Evolutionary conservation across 495 filamentous ascomycete genomes (phyloP), one percentile per base, ranked within the genome.

Genomic region (Penicillium ochrochloron): DNA sequence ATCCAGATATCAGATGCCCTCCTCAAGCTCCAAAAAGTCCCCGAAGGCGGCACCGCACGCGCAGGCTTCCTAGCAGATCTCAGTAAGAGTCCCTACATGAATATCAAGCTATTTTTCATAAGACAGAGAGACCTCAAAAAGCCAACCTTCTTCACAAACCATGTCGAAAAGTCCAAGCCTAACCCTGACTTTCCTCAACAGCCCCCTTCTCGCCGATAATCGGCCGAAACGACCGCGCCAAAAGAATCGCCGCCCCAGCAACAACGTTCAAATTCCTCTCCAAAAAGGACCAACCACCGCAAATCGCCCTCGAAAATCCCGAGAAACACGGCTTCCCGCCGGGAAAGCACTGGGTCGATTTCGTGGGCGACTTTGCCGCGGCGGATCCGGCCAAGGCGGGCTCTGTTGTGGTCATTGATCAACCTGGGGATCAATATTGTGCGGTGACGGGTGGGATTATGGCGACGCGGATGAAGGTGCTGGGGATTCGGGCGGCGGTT

Each of bases 391-490:
- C 83, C 9, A 66, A 80, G 2, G 75, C 79, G 0, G 81, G 78
- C 1, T 85, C 83, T 2, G 80, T 90, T 44, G 82, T 86, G 5
- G 78, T 91, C 2, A 74, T 90, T 37, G 80, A 82, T 31, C 89
- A 91, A 66, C 88, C 89, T 0, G 59, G 70, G 8, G 76, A 77
- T 7, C 88, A 90, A 72, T 78, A 80, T 31, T 88, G 85, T 69
- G 89, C 89, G 11, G 83, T 89, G 12, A 75, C 90, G 0, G 89
- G 89, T 34, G 89, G 88, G 2, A 89, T 91, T 60, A 88, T 91
- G 80, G 89, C 87, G 2, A 76, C 80, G 14, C 75, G 89, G 27
- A 87, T 90, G 83, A 84, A 83, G 60, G 62, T 73, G 8, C 74
- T 85, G 0, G 83, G 91, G 1, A 82, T 83, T 0, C 74, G 72